Evolutionary conservation across 2,329 filamentous ascomycete species (phyloP), one percentile per base, ranked within the genome.

Genomic region (Talaromyces rugulosus): DNA sequence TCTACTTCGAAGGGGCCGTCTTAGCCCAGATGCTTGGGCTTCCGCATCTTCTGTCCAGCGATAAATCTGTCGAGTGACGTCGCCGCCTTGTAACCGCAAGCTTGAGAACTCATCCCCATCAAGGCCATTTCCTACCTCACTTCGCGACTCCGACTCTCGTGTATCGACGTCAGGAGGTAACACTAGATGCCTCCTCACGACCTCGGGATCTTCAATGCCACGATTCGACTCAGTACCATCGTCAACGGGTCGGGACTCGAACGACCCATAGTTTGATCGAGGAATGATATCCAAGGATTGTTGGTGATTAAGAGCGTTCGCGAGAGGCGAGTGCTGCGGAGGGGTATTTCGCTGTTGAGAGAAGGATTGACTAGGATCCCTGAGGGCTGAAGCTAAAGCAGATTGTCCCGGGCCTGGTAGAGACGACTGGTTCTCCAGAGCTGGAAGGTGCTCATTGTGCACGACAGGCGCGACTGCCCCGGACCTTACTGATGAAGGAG

Each of bases 11-110:
- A 89, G 86, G 71, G 87, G 81, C 68, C 86, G 86, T 18, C 82
- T 80, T 6, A 57, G 33, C 33, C 79, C 75, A 16, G 79, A 77
- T 55, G 81, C 79, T 67, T 88, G 85, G 54, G 86, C 82, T 71
- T 96, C 88, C 58, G 90, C 90, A 73, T 96, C 91, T 75, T 98
- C 92, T 5, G 92, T 92, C 91, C 96, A 99, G 69, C 91, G 89
- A 81, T 99, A 99, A 69, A 99, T 96, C 60, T 94, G 91, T 64
- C 95, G 84, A 28, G 94, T 97, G 62, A 97, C 89, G 74, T 99
- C 95, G 66, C 95, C 95, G 63, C 95, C 95, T 74, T 98, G 96
- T 54, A 99, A 81, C 72, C 89, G 88, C 73, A 99, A 77, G 77
- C 95, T 98, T 33, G 93, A 97, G 74, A 99, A 99, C 71, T 96